Percentiles rank a stretch among this genome's conserved stretches.
phyloP scores from a whole-genome alignment of 2,329 filamentous ascomycete species.

The Pseudogymnoascus sp. region DNA sequence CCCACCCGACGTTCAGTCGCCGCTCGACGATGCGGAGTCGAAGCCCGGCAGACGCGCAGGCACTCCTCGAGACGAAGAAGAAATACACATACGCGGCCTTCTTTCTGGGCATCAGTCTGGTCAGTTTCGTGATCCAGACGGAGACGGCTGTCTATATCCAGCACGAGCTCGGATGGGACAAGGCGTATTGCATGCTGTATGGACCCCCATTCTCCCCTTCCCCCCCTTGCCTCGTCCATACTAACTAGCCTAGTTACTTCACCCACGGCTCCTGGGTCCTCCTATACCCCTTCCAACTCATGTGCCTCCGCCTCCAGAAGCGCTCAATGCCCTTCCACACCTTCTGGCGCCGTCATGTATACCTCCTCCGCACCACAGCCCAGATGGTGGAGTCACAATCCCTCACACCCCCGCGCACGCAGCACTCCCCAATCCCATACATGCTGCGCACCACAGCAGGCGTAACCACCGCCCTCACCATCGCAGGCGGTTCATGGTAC shows the following conservation, averaged over 20 bases:
- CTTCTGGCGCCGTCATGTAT: slow-evolving; percentile 73
- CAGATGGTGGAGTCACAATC: slow-evolving; percentile 82
- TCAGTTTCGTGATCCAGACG: slow-evolving; percentile 89
- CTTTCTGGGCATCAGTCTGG: slow-evolving; percentile 73
- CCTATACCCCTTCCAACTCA: slow-evolving; percentile 78
- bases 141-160: slow-evolving; percentile 95
- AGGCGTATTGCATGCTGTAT: slow-evolving; percentile 98
- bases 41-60: slow-evolving; percentile 56
- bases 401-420: slow-evolving; percentile 47
- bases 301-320: slow-evolving; percentile 72
- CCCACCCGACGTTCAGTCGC: slow-evolving; percentile 37
- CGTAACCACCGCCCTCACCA: slow-evolving; percentile 76
- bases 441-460: slow-evolving; percentile 71
- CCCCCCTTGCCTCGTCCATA: background rate
- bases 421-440: slow-evolving; percentile 56
- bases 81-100: slow-evolving; percentile 83
- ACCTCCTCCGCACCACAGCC: slow-evolving; percentile 55
- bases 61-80: slow-evolving; percentile 59
- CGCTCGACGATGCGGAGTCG: slow-evolving; percentile 67
- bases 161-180: slow-evolving; percentile 85
- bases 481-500: slow-evolving; percentile 93
- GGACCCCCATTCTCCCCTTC: slow-evolving; percentile 17
- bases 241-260: slow-evolving; percentile 50
- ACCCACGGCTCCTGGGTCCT: slow-evolving; percentile 92
- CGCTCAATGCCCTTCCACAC: slow-evolving; percentile 68